Evolutionary conservation across 345 rosid species (phyloP).

Genomic region (Rhodamnia rubescens): DNA sequence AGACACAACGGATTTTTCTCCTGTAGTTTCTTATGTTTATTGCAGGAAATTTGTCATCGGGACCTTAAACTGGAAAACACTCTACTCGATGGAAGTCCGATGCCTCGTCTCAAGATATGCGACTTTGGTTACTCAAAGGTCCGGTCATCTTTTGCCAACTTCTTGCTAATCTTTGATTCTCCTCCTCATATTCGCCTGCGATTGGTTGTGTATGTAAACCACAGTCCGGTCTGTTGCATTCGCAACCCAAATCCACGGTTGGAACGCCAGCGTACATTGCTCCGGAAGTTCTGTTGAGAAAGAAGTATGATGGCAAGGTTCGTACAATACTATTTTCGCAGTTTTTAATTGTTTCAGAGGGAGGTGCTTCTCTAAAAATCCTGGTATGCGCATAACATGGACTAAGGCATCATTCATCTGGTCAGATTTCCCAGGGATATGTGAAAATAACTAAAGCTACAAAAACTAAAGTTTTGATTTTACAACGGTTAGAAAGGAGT

Average conservation of each 20-base stretch:
- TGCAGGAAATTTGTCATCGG: conserved; percentile 14
- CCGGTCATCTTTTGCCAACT: not conserved
- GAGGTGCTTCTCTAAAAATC: not conserved
- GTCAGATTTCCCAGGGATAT: not conserved
- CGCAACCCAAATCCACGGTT: conserved; percentile 65
- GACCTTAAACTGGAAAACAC: conserved; percentile 15
- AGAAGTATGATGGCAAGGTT: conserved; percentile 76
- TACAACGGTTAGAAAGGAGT: not conserved
- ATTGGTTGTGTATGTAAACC: not conserved
- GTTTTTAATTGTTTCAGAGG: not conserved
- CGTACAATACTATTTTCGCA: not conserved
- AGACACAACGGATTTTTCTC: not conserved
- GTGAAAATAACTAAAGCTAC: not conserved
- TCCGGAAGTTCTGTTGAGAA: conserved; percentile 56
- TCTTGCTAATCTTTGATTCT: not conserved
- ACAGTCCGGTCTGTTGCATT: conserved; percentile 61
- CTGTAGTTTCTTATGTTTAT: not conserved
- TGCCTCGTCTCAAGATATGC: conserved; percentile 14
- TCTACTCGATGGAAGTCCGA: conserved; percentile 9
- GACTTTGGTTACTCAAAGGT: conserved; percentile 21
- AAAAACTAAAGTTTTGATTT: not conserved
- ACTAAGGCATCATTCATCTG: not conserved
- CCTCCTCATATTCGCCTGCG: not conserved
- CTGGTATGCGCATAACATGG: not conserved
- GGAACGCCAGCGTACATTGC: conserved; percentile 77